A percentile compares a stretch with the other conserved stretches of the same genome.
These are phyloP conservation scores for Malassezia obtusa DNA, from an alignment of 1,284 basidiomycete genomes.

Conservation along the genomic window DNA sequence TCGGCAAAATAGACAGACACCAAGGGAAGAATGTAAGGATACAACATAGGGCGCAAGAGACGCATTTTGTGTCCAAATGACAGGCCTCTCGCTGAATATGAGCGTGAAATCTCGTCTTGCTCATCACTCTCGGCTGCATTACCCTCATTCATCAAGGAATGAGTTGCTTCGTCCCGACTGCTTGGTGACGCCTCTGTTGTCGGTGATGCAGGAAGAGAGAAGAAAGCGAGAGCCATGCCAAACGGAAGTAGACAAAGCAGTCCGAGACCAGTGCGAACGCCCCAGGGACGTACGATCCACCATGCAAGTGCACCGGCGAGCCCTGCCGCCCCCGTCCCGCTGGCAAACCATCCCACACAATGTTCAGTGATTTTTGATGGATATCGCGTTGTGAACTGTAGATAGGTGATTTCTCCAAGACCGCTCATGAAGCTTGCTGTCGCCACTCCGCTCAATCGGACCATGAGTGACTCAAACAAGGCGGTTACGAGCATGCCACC, in stretches of 20 bases:
- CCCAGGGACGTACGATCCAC: conserved; percentile 82
- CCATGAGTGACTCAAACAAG: conserved; percentile 59
- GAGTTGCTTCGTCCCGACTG: neutral
- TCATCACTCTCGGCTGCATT: neutral
- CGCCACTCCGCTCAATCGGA: conserved; percentile 73
- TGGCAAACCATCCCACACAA: conserved; percentile 47
- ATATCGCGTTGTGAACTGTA: conserved; percentile 76
- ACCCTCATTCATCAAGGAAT: neutral
- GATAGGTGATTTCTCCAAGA: conserved; percentile 86
- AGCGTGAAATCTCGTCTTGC: conserved; percentile 4
- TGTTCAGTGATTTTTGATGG: conserved; percentile 18
- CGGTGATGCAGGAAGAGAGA: neutral
- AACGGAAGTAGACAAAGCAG: conserved; percentile 30
- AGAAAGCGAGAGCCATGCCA: conserved; percentile 34
- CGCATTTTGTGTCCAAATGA: conserved; percentile 36
- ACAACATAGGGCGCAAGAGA: conserved; percentile 37
- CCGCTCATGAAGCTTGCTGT: conserved; percentile 84
- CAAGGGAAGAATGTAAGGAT: conserved; percentile 39
- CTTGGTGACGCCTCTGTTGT: no score
- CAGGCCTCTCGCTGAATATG: conserved; percentile 12
- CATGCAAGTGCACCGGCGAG: conserved; percentile 82
- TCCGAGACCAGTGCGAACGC: conserved; percentile 72
- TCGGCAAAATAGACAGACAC: conserved; percentile 45
- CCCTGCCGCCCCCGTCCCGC: conserved; percentile 87
- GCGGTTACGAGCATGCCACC: conserved; percentile 56